Evolutionary conservation across 1,284 basidiomycete genomes (phyloP).

Genomic region (Malassezia arunalokei): DNA sequence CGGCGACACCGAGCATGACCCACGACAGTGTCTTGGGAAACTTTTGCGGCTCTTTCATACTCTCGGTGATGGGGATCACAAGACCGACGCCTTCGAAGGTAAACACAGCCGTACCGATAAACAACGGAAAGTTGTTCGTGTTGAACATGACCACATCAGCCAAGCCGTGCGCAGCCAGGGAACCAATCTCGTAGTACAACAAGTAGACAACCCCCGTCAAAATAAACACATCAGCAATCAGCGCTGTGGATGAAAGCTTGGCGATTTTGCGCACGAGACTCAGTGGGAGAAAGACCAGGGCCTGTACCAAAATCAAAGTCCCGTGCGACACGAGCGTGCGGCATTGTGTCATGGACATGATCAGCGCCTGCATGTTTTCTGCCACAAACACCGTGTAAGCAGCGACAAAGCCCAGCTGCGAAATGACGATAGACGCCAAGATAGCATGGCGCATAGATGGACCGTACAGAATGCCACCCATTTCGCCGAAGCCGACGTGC

Average conservation of each 20-base stretch:
- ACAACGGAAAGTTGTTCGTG: slow-evolving; percentile 69
- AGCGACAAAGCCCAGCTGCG: slow-evolving; percentile 73
- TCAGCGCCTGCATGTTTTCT: slow-evolving; percentile 70
- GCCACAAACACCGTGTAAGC: slow-evolving; percentile 96
- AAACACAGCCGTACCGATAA: slow-evolving; percentile 94
- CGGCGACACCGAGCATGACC: slow-evolving; percentile 71
- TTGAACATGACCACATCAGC: slow-evolving; percentile 81
- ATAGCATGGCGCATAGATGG: slow-evolving; percentile 83
- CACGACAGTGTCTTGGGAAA: slow-evolving; percentile 78
- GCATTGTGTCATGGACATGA: slow-evolving; percentile 73
- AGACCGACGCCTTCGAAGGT: slow-evolving; percentile 96
- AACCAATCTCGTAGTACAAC: slow-evolving; percentile 38
- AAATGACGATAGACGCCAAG: slow-evolving; percentile 72
- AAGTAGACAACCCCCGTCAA: slow-evolving; percentile 58
- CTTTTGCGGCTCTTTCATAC: slow-evolving; percentile 78
- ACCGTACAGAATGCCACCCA: slow-evolving; percentile 84
- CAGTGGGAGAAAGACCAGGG: slow-evolving; percentile 59
- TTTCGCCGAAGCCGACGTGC: slow-evolving; percentile 88
- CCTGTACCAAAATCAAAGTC: slow-evolving; percentile 71
- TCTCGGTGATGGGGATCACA: slow-evolving; percentile 91
- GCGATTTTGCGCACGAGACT: slow-evolving; percentile 39
- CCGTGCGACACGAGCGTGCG: slow-evolving; percentile 58
- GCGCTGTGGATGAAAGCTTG: slow-evolving; percentile 79
- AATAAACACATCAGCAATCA: slow-evolving; percentile 91
- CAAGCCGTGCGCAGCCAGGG: slow-evolving; percentile 27